Conservation (phyloP, 129 eudicot genomes). For the Arctium lappa region DNA sequence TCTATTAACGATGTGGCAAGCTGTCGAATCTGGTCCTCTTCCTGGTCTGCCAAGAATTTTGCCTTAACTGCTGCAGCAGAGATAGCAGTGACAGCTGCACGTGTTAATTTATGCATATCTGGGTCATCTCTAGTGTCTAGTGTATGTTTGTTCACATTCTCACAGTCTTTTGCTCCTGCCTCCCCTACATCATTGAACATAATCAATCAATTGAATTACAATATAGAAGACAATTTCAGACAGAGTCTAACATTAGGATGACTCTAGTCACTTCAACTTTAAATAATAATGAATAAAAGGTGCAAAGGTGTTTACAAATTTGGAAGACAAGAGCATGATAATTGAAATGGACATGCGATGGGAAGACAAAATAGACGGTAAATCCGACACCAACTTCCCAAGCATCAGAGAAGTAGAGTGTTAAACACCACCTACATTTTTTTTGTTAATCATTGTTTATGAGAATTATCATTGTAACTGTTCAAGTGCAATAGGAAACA, state of each 20-base stretch:
- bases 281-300: neutral
- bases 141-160: constrained; percentile 23
- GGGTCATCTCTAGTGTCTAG: constrained; percentile 32
- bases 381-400: neutral
- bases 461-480: constrained; percentile 3
- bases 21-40: constrained; percentile 81
- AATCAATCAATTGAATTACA: neutral
- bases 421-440: neutral
- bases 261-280: neutral
- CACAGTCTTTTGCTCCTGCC: constrained; percentile 33
- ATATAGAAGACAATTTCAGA: neutral
- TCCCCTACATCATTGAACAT: constrained; percentile 30
- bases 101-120: constrained; percentile 48
- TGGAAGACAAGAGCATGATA: neutral
- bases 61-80: constrained; percentile 98
- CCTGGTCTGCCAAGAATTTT: constrained; percentile 78
- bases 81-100: constrained; percentile 80
- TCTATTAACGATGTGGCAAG: constrained; percentile 71
- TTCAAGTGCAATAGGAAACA: neutral
- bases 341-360: neutral
- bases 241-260: neutral
- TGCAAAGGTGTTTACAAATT: neutral
- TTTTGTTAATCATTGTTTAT: neutral
- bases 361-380: neutral
- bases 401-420: neutral